These are phyloP conservation scores for Leishmania aethiopica DNA, from an alignment of 208 protist species.

Conservation along the genomic window DNA sequence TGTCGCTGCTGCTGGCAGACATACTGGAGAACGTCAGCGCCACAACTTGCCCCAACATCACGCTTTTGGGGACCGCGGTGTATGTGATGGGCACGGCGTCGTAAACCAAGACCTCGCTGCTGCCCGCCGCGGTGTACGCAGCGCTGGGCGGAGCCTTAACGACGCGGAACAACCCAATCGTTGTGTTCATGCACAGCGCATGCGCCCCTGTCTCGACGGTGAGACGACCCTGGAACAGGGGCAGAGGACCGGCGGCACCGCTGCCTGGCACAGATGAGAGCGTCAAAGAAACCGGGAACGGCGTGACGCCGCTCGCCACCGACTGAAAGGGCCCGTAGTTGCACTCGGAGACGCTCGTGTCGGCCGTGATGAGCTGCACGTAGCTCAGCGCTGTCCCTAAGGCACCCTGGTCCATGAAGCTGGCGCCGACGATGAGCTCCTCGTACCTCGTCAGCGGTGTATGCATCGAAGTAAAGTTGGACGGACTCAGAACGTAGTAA, in stretches of 20 bases:
- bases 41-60: constrained; percentile 62
- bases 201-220: constrained; percentile 36
- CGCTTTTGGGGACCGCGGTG: constrained; percentile 32
- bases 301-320: constrained; percentile 21
- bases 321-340: constrained; percentile 78
- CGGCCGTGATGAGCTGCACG: constrained; percentile 46
- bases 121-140: neutral
- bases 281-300: constrained; percentile 27
- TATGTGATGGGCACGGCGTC: constrained; percentile 49
- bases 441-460: constrained; percentile 70
- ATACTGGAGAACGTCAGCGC: constrained; percentile 51
- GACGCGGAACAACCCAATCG: constrained; percentile 64
- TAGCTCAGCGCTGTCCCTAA: constrained; percentile 18
- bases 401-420: constrained; percentile 39
- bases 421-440: constrained; percentile 60
- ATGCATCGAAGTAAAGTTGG: constrained; percentile 48
- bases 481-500: constrained; percentile 60
- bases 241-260: neutral
- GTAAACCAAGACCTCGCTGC: constrained; percentile 26
- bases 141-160: constrained; percentile 29
- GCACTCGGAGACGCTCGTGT: constrained; percentile 61
- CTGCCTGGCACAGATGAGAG: constrained; percentile 22
- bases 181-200: constrained; percentile 75
- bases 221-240: constrained; percentile 52
- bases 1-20: neutral